These are phyloP conservation scores for Podaxis rugospora DNA, from an alignment of 768 basidiomycete genomes.

Conservation along the genomic window DNA sequence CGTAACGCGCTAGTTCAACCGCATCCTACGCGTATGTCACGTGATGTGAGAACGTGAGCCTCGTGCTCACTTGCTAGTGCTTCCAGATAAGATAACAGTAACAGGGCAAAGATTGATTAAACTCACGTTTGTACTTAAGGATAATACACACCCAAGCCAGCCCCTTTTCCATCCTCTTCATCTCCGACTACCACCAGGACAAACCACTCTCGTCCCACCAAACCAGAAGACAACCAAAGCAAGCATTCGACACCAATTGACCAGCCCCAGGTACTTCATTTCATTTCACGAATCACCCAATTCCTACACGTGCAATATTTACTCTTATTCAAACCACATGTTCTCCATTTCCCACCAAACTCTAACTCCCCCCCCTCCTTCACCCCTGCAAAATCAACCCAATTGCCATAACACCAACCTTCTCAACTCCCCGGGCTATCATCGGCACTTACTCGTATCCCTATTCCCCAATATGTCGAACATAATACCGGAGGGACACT, in stretches of 20 bases:
- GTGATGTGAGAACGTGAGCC: slow-evolving; percentile 8
- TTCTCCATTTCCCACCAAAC: not conserved
- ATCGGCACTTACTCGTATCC: slow-evolving; percentile 5
- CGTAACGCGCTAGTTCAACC: slow-evolving; percentile 12
- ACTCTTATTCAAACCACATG: not conserved
- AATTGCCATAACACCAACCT: not conserved
- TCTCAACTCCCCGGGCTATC: not conserved
- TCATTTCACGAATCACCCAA: not conserved
- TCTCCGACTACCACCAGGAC: not conserved
- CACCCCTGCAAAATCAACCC: not conserved
- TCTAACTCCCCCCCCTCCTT: not conserved
- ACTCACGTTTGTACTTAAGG: not conserved
- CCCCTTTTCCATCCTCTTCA: not conserved
- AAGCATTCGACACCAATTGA: not conserved
- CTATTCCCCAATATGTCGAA: not conserved
- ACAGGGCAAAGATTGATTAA: not conserved
- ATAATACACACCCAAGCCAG: not conserved
- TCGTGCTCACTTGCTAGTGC: not conserved
- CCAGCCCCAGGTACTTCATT: not conserved
- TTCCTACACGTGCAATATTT: no score
- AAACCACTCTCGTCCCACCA: not conserved
- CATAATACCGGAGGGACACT: not conserved
- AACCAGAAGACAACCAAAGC: not conserved
- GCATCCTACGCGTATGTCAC: slow-evolving; percentile 14
- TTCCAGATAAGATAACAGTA: slow-evolving; percentile 3